A percentile compares a stretch with the other conserved stretches of the same genome.
Evolutionary conservation across 306 rosid species (phyloP).

Genomic region (Macrotyloma uniflorum): DNA sequence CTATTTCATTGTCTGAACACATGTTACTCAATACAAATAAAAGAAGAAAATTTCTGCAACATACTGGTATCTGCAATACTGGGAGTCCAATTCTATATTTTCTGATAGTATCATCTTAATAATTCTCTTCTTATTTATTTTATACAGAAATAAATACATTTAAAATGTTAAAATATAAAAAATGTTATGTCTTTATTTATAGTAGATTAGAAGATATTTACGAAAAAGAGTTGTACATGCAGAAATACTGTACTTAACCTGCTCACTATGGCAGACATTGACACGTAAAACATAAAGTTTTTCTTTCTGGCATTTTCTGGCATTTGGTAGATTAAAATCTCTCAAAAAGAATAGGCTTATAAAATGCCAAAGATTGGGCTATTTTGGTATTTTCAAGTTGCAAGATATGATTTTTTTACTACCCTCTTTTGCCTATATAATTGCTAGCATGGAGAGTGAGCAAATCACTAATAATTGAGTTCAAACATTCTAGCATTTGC

Average conservation of each 20-base stretch:
- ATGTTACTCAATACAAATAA: not conserved
- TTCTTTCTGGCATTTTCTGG: not conserved
- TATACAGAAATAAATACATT: too few species aligned
- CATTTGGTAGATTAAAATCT: not conserved
- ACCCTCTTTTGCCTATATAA: conserved; percentile 27
- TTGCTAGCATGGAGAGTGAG: conserved; percentile 2
- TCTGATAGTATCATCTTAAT: not conserved
- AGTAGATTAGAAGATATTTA: not conserved
- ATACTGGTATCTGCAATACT: not conserved
- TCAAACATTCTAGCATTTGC: not conserved
- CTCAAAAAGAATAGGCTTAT: not conserved
- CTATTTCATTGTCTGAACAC: not conserved
- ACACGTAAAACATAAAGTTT: not conserved
- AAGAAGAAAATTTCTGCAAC: not conserved
- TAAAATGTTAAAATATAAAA: too few species aligned
- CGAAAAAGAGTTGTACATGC: not conserved
- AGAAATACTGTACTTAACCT: not conserved
- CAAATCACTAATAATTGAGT: not conserved
- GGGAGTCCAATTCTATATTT: too few species aligned
- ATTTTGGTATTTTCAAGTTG: conserved; percentile 18
- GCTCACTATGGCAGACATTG: not conserved
- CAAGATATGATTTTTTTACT: not conserved
- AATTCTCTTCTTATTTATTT: not conserved
- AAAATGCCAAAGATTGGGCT: not conserved
- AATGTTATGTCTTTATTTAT: too few species aligned